phyloP scores from a whole-genome alignment of 140 eudicot species.

The Stevia rebaudiana region DNA sequence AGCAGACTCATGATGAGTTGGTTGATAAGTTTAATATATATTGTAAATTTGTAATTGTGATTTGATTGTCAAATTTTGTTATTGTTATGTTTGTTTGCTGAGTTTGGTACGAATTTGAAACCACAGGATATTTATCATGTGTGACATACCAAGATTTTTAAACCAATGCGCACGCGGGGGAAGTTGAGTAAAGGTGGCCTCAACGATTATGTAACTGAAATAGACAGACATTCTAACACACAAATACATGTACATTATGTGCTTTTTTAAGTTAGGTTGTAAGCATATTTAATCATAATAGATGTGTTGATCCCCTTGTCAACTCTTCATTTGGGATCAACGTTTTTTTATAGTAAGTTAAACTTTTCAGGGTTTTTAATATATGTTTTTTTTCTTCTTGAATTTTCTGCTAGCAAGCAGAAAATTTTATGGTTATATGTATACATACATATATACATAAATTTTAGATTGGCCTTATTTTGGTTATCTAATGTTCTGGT shows the following conservation, averaged over 20 bases:
- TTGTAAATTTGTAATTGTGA: not conserved
- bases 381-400: not conserved
- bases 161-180: not conserved
- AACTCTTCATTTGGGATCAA: conserved; percentile 13
- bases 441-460: not conserved
- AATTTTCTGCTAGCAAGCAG: not conserved
- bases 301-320: conserved; percentile 18
- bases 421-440: not conserved
- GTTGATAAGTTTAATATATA: no score
- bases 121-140: conserved; percentile 6
- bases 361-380: not conserved
- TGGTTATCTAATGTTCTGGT: not conserved
- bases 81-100: not conserved
- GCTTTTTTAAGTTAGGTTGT: not conserved
- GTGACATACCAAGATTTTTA: conserved; percentile 7
- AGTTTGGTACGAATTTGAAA: not conserved
- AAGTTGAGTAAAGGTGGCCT: conserved; percentile 2
- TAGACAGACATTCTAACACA: conserved; percentile 15
- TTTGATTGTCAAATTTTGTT: not conserved
- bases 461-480: not conserved
- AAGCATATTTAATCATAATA: conserved; percentile 20
- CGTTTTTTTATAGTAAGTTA: not conserved
- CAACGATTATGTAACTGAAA: not conserved
- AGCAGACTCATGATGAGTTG: not conserved
- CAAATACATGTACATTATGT: conserved; percentile 28